Evolutionary conservation across 2,329 filamentous ascomycete genomes (phyloP).

Genomic region (Pyrenophora graminea): DNA sequence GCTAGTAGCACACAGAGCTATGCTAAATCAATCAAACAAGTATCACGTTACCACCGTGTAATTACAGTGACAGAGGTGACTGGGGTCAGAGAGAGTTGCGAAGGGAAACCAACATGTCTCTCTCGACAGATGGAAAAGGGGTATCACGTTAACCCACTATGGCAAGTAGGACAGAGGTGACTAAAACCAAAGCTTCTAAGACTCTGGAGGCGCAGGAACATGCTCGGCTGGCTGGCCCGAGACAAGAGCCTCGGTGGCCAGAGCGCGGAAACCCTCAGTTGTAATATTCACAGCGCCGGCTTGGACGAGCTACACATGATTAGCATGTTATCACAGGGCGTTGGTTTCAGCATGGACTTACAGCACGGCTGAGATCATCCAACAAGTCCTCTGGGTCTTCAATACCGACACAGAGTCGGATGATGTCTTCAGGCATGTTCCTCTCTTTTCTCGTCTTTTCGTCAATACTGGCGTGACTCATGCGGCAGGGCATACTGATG

Average conservation of each 20-base stretch:
- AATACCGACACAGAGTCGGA: slow-evolving; percentile 92
- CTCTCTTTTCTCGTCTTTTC: slow-evolving; percentile 74
- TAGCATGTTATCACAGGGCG: slow-evolving; percentile 8
- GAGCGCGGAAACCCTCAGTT: slow-evolving; percentile 77
- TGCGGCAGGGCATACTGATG: slow-evolving; percentile 99
- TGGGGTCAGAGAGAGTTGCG: slow-evolving; percentile 36
- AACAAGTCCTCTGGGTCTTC: slow-evolving; percentile 91
- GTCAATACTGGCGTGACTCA: slow-evolving; percentile 99
- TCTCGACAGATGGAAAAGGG: slow-evolving; percentile 10
- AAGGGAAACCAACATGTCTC: slow-evolving; percentile 24
- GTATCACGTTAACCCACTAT: slow-evolving; percentile 44
- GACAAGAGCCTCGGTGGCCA: slow-evolving; percentile 20
- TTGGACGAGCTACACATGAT: slow-evolving; percentile 70
- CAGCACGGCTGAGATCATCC: slow-evolving; percentile 87
- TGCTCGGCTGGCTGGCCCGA: slow-evolving; percentile 7
- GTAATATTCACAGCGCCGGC: slow-evolving; percentile 89
- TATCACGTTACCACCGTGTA: slow-evolving; percentile 45
- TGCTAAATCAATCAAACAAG: slow-evolving; percentile 6
- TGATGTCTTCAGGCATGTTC: slow-evolving; percentile 95
- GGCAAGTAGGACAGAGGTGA: slow-evolving; percentile 42
- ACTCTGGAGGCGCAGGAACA: slow-evolving; percentile 20
- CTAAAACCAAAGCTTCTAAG: slow-evolving; percentile 19
- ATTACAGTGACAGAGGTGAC: slow-evolving; percentile 45
- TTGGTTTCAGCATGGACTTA: slow-evolving; percentile 57
- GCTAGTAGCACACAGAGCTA: slow-evolving; percentile 1